A percentile compares a stretch with the other conserved stretches of the same genome.
These are phyloP conservation scores for Ligustrum vulgare DNA, from an alignment of 257 asterid genomes.

Conservation along the genomic window DNA sequence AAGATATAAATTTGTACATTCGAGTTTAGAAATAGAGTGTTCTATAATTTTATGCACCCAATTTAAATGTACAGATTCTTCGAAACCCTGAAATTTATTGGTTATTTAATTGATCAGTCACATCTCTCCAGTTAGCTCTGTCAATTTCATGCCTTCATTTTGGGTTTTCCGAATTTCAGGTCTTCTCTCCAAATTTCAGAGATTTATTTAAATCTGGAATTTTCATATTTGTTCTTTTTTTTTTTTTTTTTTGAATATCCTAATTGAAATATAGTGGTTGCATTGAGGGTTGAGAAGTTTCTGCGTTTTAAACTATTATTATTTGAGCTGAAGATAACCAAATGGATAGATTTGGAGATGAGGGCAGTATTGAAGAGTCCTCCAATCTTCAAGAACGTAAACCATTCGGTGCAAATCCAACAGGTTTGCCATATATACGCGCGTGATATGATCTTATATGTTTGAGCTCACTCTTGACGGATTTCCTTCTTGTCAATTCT, in stretches of 20 bases:
- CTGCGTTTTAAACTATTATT: constrained; percentile 15
- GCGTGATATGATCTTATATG: constrained; percentile 13
- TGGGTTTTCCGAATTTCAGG: constrained; percentile 24
- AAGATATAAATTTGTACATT: background rate
- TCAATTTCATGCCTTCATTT: constrained; percentile 28
- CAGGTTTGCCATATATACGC: constrained; percentile 44
- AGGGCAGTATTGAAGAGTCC: constrained; percentile 37
- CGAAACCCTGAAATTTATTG: constrained; percentile 43
- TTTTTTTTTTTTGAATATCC: constrained; percentile 14
- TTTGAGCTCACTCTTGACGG: constrained; percentile 20
- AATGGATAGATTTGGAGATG: constrained; percentile 77
- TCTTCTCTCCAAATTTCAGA: constrained; percentile 3
- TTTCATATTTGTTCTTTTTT: constrained; percentile 2
- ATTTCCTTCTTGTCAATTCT: constrained; percentile 20
- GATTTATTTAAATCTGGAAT: constrained; percentile 21
- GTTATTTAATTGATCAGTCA: constrained; percentile 25
- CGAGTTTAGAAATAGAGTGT: background rate
- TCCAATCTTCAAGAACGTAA: constrained; percentile 51
- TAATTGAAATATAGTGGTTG: constrained; percentile 2
- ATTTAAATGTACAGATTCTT: constrained; percentile 29
- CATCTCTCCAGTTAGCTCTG: constrained; percentile 25
- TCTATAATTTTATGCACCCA: background rate
- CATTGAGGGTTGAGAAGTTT: constrained; percentile 11
- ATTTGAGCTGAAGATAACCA: constrained; percentile 26
- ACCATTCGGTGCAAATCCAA: constrained; percentile 56